Percentiles rank a stretch among this genome's conserved stretches.
Evolutionary conservation across 2,329 filamentous ascomycete species (phyloP).

Genomic region (Bipolaris victoriae): DNA sequence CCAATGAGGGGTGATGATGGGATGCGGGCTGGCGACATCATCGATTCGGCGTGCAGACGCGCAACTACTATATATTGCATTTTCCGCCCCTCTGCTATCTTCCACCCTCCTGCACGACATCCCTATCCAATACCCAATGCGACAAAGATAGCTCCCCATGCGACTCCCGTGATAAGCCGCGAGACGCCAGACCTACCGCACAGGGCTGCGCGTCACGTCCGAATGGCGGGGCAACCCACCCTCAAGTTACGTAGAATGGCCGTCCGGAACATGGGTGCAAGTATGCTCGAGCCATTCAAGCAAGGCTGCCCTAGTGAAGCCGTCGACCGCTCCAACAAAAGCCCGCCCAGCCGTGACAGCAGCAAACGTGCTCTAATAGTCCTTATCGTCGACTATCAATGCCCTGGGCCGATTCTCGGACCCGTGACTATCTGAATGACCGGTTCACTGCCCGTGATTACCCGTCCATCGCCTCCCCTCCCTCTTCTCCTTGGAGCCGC

Average conservation of each 20-base stretch:
- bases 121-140: conserved; percentile 9
- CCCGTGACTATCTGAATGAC: conserved; percentile 16
- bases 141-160: conserved; percentile 16
- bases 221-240: conserved; percentile 29
- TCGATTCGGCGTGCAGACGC: conserved; percentile 10
- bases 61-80: conserved; percentile 19
- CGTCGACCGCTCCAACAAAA: conserved; percentile 21
- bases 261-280: not conserved
- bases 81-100: conserved; percentile 14
- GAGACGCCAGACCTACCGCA: conserved; percentile 10
- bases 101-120: conserved; percentile 7
- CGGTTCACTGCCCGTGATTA: conserved; percentile 13
- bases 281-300: conserved; percentile 13
- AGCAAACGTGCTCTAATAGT: conserved; percentile 9
- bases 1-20: conserved; percentile 36
- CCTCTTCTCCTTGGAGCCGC: conserved; percentile 8
- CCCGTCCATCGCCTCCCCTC: conserved; percentile 19
- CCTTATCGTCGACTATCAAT: conserved; percentile 44
- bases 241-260: conserved; percentile 4
- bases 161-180: conserved; percentile 26
- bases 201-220: conserved; percentile 10
- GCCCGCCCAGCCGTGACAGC: conserved; percentile 15
- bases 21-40: conserved; percentile 22
- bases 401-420: conserved; percentile 41
- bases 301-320: conserved; percentile 21